Evolutionary conservation across 73 alveolate genomes (phyloP).

Genomic region (Durusdinium trenchii): DNA sequence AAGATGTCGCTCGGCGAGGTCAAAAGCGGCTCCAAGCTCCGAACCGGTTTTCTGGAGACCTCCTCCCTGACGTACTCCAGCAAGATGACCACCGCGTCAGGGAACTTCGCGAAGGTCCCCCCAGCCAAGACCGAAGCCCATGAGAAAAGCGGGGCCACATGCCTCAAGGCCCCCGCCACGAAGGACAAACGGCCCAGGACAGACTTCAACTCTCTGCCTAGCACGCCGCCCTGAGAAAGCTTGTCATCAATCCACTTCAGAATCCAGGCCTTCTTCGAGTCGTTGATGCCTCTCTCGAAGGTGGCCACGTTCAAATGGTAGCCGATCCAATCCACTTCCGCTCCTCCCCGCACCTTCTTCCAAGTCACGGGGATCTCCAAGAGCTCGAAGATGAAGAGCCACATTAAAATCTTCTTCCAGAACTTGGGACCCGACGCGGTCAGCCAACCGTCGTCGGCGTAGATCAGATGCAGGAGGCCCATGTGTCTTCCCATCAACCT

Average conservation of each 20-base stretch:
- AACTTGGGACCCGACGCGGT: not conserved
- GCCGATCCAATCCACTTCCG: conserved; percentile 37
- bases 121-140: no score
- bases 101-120: no score
- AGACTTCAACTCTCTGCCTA: not conserved
- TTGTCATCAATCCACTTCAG: not conserved
- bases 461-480: not conserved
- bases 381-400: conserved; percentile 25
- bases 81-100: no score
- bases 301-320: not conserved
- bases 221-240: not conserved
- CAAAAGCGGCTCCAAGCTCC: not conserved
- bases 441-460: conserved; percentile 41
- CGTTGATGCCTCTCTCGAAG: not conserved
- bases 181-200: conserved; percentile 38
- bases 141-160: not conserved
- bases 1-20: not conserved
- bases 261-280: not conserved
- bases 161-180: conserved; percentile 19
- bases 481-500: not conserved
- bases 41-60: not conserved
- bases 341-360: conserved; percentile 24
- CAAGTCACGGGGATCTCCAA: conserved; percentile 23
- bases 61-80: not conserved
- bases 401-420: not conserved